Base-by-base conservation (phyloP, 345 rosid genomes). In the Populus euphratica region DNA sequence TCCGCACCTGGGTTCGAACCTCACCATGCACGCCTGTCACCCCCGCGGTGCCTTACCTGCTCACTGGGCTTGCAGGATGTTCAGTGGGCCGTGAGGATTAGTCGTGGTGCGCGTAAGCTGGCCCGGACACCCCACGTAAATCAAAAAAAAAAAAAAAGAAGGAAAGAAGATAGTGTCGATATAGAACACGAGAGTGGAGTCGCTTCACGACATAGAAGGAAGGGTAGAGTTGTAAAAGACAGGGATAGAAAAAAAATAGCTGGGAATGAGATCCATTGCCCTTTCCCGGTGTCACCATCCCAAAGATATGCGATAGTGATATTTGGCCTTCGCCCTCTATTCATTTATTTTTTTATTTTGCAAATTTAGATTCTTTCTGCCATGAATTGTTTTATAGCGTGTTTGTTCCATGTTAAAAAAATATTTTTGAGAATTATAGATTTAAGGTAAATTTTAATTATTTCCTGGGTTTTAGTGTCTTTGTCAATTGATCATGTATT, bases 231-330 rank as follows among this genome's bases (percentile, higher is more conserved):
- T 64, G 77, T 49, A 43, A 29, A 74, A 5, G 23, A 31, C 10
- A 78, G 87, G 78, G 27, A 18, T 20, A 31, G 29, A 63, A 76
- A 87, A 69, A 87, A 87, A 81, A 70, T 38, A 9, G 41, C 31
- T 31, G 81, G 83, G 87, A 83, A 79, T 88, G 86, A 86, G 89
- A 90, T 91, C 92, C 87, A 72, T 64, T 4, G 81, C 70, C 81
- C 80, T 79, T 86, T 85, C 81, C 86, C 77, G 64, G 78, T 56
- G 93, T 93, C 96, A 73, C 70, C 88, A 25, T 90, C 94, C 18
- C 80, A 47, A 65, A 88, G 98, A 93, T 93, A 72, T 87, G 86
- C 73, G 91, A 88, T 74, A 12, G 86, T 81, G 88, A 92, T 84
- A 62, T 74, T 69, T 67, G 61, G 67, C 66, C 69, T 68, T 67